Evolutionary conservation across 768 basidiomycete genomes (phyloP).

Genomic region (Galerina sulciceps): DNA sequence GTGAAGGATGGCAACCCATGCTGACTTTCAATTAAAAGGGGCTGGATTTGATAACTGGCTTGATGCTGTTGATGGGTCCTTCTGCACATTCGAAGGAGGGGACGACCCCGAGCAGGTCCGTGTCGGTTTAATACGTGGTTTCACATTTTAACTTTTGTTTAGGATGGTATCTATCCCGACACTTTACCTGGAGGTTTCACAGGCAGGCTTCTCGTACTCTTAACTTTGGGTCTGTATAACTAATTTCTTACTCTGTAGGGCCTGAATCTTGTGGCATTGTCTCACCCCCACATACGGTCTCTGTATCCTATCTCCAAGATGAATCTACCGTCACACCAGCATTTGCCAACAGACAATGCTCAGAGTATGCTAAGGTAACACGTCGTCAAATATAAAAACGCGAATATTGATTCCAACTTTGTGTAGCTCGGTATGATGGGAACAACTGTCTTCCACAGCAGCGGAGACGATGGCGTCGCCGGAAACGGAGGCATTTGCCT

Average conservation of each 20-base stretch:
- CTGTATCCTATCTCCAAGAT: slow-evolving; percentile 47
- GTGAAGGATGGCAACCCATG: background rate
- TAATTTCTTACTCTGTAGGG: slow-evolving; percentile 17
- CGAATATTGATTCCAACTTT: background rate
- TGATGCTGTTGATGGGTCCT: slow-evolving; percentile 49
- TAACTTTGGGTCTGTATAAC: background rate
- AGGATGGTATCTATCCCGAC: slow-evolving; percentile 37
- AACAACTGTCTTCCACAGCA: slow-evolving; percentile 58
- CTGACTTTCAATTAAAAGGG: slow-evolving; percentile 26
- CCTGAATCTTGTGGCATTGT: slow-evolving; percentile 43
- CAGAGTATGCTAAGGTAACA: slow-evolving; percentile 46
- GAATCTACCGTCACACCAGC: slow-evolving; percentile 42
- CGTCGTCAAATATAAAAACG: background rate
- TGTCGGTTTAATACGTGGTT: background rate
- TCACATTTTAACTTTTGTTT: background rate
- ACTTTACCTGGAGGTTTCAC: slow-evolving; percentile 35
- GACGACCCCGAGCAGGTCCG: slow-evolving; percentile 40
- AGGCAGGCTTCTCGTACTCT: slow-evolving; percentile 17
- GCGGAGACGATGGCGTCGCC: slow-evolving; percentile 63
- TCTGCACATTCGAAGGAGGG: slow-evolving; percentile 51
- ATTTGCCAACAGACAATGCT: slow-evolving; percentile 49
- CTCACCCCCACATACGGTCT: slow-evolving; percentile 45
- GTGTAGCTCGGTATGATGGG: slow-evolving; percentile 62
- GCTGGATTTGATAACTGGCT: slow-evolving; percentile 53
- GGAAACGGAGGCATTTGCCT: slow-evolving; percentile 38